phyloP scores from a whole-genome alignment of 306 rosid species.

The Coriaria nepalensis region DNA sequence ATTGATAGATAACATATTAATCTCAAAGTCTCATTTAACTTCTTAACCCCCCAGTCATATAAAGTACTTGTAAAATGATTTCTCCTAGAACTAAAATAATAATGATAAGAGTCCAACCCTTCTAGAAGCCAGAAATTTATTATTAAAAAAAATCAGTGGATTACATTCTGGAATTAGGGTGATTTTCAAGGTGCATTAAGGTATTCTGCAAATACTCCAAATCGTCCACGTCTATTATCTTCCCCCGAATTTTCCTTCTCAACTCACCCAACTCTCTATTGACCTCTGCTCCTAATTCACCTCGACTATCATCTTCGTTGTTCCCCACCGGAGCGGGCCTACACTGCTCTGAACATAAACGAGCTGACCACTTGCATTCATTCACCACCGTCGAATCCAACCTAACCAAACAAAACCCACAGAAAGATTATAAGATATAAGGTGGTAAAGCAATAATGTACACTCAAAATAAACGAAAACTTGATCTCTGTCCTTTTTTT shows the following conservation, averaged over 20 bases:
- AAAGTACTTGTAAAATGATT: too few relatives aligned
- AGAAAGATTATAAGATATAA: too few relatives aligned
- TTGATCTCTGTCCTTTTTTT: too few relatives aligned
- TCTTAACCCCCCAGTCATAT: too few relatives aligned
- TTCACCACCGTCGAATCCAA: conserved; percentile 12
- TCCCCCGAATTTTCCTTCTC: conserved; percentile 4
- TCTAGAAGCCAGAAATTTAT: too few relatives aligned
- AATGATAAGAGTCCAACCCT: too few relatives aligned
- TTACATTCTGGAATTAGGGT: neutral
- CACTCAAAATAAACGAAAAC: too few relatives aligned
- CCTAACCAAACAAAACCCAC: neutral
- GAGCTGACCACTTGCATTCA: conserved; percentile 10
- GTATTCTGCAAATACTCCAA: conserved; percentile 14
- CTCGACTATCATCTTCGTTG: conserved; percentile 1
- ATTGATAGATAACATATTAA: too few relatives aligned
- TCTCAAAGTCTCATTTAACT: too few relatives aligned
- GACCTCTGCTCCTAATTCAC: neutral
- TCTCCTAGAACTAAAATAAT: too few relatives aligned
- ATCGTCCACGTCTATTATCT: conserved; percentile 5
- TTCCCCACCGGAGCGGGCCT: neutral
- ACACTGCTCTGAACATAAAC: neutral
- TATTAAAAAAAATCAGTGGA: too few relatives aligned
- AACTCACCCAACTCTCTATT: conserved; percentile 5
- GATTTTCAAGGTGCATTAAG: conserved; percentile 14
- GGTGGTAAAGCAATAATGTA: too few relatives aligned